A percentile compares a stretch with the other conserved stretches of the same genome.
Evolutionary conservation across 2,329 filamentous ascomycete species (phyloP).

Genomic region (Gnomoniopsis smithogilvyi): DNA sequence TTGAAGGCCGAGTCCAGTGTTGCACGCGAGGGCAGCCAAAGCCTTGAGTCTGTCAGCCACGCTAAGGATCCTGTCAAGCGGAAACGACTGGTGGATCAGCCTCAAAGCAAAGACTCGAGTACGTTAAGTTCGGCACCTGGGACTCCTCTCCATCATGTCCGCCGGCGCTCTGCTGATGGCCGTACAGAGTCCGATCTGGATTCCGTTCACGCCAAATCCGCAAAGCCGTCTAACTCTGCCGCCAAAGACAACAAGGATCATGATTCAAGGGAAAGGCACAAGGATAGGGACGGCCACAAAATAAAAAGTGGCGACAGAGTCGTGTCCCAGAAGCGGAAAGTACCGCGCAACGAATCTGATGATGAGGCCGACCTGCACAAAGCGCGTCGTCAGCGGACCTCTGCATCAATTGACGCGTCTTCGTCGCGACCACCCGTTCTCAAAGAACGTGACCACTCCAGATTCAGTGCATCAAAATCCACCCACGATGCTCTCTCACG

Average conservation of each 20-base stretch:
- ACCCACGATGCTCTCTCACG: slow-evolving; percentile 31
- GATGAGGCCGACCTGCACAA: slow-evolving; percentile 55
- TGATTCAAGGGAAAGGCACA: neutral
- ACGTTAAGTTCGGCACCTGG: slow-evolving; percentile 57
- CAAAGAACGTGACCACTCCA: slow-evolving; percentile 27
- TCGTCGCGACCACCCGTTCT: neutral
- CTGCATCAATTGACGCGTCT: slow-evolving; percentile 34
- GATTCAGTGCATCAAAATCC: slow-evolving; percentile 29
- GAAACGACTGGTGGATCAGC: slow-evolving; percentile 44
- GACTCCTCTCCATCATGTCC: slow-evolving; percentile 46
- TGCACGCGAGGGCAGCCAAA: slow-evolving; percentile 18
- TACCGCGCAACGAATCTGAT: slow-evolving; percentile 52
- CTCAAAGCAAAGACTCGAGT: slow-evolving; percentile 50
- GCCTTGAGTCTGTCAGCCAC: slow-evolving; percentile 15
- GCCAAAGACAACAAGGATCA: slow-evolving; percentile 34
- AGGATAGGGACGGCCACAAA: slow-evolving; percentile 23
- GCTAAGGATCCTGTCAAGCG: slow-evolving; percentile 42
- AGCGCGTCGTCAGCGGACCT: slow-evolving; percentile 49
- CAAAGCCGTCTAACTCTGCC: slow-evolving; percentile 43
- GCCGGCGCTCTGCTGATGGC: slow-evolving; percentile 35
- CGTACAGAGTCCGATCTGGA: slow-evolving; percentile 57
- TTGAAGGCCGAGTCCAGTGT: slow-evolving; percentile 34
- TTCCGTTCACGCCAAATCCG: slow-evolving; percentile 39
- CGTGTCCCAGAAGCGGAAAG: slow-evolving; percentile 51
- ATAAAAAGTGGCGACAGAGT: slow-evolving; percentile 41